Evolutionary conservation across 495 filamentous ascomycete species (phyloP), one percentile per base, ranked within the genome.

Genomic region (Chaetomium cochliodes): DNA sequence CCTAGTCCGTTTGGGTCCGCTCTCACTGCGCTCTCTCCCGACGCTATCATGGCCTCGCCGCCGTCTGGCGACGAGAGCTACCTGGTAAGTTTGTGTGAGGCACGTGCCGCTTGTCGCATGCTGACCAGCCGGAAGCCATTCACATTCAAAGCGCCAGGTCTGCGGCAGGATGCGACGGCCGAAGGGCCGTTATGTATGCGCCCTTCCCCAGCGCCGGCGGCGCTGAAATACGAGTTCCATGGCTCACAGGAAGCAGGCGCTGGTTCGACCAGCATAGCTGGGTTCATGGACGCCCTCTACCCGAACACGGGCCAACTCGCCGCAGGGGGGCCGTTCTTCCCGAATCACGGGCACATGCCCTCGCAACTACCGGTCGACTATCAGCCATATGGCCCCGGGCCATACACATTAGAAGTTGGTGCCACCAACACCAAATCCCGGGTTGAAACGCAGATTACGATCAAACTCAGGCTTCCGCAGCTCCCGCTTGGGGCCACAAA

Each of bases 401-500:
- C 64, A 5, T 64, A 66, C 55, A 62, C 28, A 5, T 60, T 69
- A 16, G 58, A 60, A 49, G 62, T 63, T 6, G 50, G 26, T 30
- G 52, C 51, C 22, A 58, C 22, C 18, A 59, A 58, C 22, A 28
- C 84, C 61, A 98, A 97, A 76, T 96, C 93, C 20, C 85, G 93
- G 11, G 93, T 98, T 20, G 93, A 98, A 78, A 98, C 93, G 0
- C 93, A 98, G 72, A 96, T 97, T 63, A 86, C 87, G 3, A 88
- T 97, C 65, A 86, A 84, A 67, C 79, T 97, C 65, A 89, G 87
- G 4, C 77, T 97, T 8, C 85, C 82, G 58, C 85, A 88, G 13
- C 76, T 92, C 54, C 93, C 93, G 2, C 69, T 76, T 3, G 89
- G 90, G 22, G 85, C 92, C 39, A 90, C 85, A 60, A 91, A 86